Evolutionary conservation across 148 eudicot species (phyloP), one percentile per base, ranked within the genome.

Genomic region (Rhododendron simsii): DNA sequence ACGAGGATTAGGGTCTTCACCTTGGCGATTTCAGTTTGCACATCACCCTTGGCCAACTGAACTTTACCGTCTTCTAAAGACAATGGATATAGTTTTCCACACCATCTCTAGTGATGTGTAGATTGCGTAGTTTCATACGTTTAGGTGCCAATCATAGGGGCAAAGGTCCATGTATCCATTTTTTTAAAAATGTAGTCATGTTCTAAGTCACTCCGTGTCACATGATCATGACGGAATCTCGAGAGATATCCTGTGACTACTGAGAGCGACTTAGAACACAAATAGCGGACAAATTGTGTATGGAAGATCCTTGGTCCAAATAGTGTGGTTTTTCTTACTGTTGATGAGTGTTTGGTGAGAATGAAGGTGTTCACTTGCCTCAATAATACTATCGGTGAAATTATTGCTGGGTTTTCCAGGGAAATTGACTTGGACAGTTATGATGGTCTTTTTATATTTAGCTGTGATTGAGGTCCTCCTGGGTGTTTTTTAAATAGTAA

Each of bases 1-100:
- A 94, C 35, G 99, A 96, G 87, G 99, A 96, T 85, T 96, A 84
- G 81, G 84, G 33, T 51, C 47, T 69, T 23, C n/a, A 33, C 16
- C 79, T 18, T 75, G 48, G 59, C 12, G 20, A 35, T 85, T 85
- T 85, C 45, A 41, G 30, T 21, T 20, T 23, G 28, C 21, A 41
- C 82, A 26, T 50, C 61, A 80, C 59, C 83, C 20, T 51, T 81
- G 65, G 44, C 33, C n/a, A 48, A 26, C 5, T 59, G 59, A 81
- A 18, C 57, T 45, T 3, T 16, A 28, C 10, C 2, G n/a, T 44
- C 37, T 79, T 48, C 18, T 1, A 33, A 13, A 9, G 82, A 81
- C 83, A 33, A 51, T 33, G 65, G 83, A 53, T 50, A 50, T 13
- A 81, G 41, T 81, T 53, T 53, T 2, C 41, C 63, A 7, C 50